A percentile compares a stretch with the other conserved stretches of the same genome.
Evolutionary conservation across 331 rosid species (phyloP).

Genomic region (Acacia pycnantha): DNA sequence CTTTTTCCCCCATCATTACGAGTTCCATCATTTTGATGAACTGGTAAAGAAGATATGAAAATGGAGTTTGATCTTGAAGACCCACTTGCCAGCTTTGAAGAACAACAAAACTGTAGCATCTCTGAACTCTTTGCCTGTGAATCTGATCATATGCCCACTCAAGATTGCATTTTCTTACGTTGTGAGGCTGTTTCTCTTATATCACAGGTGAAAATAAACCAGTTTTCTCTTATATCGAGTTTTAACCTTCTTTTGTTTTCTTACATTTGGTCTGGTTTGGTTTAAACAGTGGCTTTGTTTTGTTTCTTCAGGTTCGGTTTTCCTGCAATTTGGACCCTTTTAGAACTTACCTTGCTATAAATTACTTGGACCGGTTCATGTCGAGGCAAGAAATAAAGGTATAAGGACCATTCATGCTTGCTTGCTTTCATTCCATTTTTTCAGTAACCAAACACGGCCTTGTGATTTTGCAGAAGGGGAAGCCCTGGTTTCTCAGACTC

Average conservation of each 20-base stretch:
- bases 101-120: constrained; percentile 34
- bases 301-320: constrained; percentile 39
- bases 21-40: constrained; percentile 26
- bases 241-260: constrained; percentile 5
- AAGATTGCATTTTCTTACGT: constrained; percentile 41
- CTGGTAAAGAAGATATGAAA: not conserved
- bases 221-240: not conserved
- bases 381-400: constrained; percentile 64
- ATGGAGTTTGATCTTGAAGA: constrained; percentile 73
- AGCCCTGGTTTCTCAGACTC: constrained; percentile 58
- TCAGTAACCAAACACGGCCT: constrained; percentile 2
- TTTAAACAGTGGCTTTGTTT: not conserved
- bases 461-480: constrained; percentile 43
- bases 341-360: constrained; percentile 63
- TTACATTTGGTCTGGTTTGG: constrained; percentile 10
- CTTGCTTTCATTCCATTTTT: not conserved
- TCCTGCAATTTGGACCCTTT: constrained; percentile 57
- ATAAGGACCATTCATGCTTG: not conserved
- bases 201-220: constrained; percentile 47
- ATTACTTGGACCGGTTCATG: constrained; percentile 65
- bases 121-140: constrained; percentile 63
- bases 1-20: constrained; percentile 27
- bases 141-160: constrained; percentile 56
- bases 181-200: constrained; percentile 54
- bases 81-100: constrained; percentile 47